phyloP scores from a whole-genome alignment of 495 filamentous ascomycete species.

The Aspergillus wentii region DNA sequence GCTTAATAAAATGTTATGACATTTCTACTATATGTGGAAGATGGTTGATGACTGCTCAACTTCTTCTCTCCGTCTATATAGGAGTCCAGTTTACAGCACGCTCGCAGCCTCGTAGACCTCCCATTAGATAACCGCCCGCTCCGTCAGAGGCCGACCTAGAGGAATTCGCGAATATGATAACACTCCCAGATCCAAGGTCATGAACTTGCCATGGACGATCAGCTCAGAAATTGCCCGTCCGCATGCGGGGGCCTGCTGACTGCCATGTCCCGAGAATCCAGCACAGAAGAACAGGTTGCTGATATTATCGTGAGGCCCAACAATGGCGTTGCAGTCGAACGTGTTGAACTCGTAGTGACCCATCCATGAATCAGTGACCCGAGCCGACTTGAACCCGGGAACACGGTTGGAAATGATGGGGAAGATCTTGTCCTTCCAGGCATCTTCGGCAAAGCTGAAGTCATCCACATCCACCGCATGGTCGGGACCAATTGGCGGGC shows the following conservation, averaged over 20 bases:
- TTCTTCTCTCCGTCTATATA: no score
- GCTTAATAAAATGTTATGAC: no score
- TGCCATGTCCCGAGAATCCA: constrained; percentile 4
- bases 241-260: constrained; percentile 4
- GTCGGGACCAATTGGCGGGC: constrained; percentile 1
- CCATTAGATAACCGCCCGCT: constrained; percentile 5
- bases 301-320: neutral
- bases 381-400: neutral
- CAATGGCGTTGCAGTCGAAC: constrained; percentile 3
- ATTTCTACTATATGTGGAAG: no score
- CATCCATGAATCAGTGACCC: constrained; percentile 4
- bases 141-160: constrained; percentile 1
- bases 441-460: constrained; percentile 3
- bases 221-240: constrained; percentile 2
- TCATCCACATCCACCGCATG: constrained; percentile 5
- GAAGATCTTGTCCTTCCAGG: constrained; percentile 2
- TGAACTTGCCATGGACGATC: neutral
- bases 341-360: constrained; percentile 7
- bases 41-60: no score
- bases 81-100: no score
- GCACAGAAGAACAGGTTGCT: constrained; percentile 4
- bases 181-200: constrained; percentile 1
- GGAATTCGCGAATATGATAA: constrained; percentile 1
- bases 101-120: no score
- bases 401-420: constrained; percentile 1